Evolutionary conservation across 352 stramenopile species (phyloP).

Genomic region (Phytophthora fragariae): DNA sequence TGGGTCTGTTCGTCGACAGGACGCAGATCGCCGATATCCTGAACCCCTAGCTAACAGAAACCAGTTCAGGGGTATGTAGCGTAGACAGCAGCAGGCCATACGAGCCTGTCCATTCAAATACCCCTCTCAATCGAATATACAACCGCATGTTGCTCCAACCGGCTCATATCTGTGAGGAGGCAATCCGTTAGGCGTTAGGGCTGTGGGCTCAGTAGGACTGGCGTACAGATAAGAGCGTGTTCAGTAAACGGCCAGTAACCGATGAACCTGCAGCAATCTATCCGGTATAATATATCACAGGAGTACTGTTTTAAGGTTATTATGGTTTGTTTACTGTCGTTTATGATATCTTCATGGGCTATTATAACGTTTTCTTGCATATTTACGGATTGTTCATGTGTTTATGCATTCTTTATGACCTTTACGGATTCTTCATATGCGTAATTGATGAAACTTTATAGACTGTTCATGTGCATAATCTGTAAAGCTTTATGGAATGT

Average conservation of each 20-base stretch:
- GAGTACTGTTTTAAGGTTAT: background rate
- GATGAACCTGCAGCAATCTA: background rate
- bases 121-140: background rate
- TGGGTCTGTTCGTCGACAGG: background rate
- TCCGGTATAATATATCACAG: background rate
- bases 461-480: too few species aligned
- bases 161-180: too few species aligned
- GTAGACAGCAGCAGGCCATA: background rate
- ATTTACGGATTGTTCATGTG: background rate
- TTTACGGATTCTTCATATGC: too few species aligned
- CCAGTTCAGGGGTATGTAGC: background rate
- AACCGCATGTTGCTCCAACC: background rate
- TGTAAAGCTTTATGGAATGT: background rate
- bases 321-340: background rate
- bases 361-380: background rate
- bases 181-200: too few species aligned
- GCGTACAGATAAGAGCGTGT: background rate
- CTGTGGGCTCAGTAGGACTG: too few species aligned
- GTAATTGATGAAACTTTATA: too few species aligned
- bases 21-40: background rate
- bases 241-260: background rate
- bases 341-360: background rate
- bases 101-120: background rate
- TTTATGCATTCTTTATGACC: background rate
- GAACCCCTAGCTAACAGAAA: background rate